These are phyloP conservation scores for Triangularia setosa DNA, from an alignment of 2,329 filamentous ascomycete species.

Conservation along the genomic window DNA sequence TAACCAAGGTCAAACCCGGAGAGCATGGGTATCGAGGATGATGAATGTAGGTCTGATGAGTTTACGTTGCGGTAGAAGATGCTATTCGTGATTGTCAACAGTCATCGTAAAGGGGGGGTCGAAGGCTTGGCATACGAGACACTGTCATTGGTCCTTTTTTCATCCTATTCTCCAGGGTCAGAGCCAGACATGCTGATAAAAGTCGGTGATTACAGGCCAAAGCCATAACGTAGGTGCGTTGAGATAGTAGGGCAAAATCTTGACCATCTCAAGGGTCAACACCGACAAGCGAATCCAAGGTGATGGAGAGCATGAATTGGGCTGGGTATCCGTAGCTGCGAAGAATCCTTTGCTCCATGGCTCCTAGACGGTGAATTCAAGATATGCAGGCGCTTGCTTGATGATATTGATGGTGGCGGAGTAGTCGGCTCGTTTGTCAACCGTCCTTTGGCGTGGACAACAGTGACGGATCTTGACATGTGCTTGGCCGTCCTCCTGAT, in stretches of 20 bases:
- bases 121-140: background rate
- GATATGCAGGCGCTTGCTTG: background rate
- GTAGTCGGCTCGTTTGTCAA: background rate
- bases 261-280: background rate
- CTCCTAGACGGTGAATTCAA: background rate
- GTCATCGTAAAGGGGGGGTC: background rate
- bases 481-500: constrained; percentile 7
- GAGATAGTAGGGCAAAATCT: background rate
- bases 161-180: too few species aligned
- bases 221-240: background rate
- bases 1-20: background rate
- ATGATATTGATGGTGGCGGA: background rate
- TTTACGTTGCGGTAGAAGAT: background rate
- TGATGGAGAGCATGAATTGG: background rate
- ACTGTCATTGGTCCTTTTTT: background rate
- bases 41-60: background rate
- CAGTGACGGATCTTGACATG: background rate
- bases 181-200: background rate
- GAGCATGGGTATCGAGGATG: background rate
- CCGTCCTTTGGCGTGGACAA: background rate
- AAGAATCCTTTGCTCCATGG: background rate
- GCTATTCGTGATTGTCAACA: background rate
- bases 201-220: background rate
- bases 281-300: background rate
- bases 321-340: background rate